phyloP scores from a whole-genome alignment of 371 early-diverging fungal species.

The Mortierella sp. region DNA sequence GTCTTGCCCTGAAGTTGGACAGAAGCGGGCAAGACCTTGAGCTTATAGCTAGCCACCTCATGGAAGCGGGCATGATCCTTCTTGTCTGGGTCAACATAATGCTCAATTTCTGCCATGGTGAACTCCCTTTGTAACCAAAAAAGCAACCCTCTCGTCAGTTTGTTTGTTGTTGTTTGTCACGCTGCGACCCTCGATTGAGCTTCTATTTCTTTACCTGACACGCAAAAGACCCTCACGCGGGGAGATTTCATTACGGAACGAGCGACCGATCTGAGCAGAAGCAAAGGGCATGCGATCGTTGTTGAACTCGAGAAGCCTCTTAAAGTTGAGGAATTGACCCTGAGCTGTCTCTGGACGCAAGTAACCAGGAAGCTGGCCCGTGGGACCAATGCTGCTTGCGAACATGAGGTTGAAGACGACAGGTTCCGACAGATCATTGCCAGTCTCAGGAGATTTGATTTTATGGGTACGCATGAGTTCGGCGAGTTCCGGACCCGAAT shows the following conservation, averaged over 20 bases:
- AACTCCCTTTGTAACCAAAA: constrained; percentile 80
- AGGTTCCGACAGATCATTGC: constrained; percentile 91
- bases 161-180: not conserved
- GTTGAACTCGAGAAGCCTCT: constrained; percentile 97
- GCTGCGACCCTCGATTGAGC: too few relatives aligned
- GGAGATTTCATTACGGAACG: constrained; percentile 99
- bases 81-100: constrained; percentile 96
- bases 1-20: constrained; percentile 84
- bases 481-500: constrained; percentile 86
- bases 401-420: constrained; percentile 99
- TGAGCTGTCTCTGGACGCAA: constrained; percentile 99
- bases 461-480: constrained; percentile 88
- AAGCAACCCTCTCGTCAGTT: not conserved
- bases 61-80: constrained; percentile 95
- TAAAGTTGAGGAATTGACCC: constrained; percentile 99
- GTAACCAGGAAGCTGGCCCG: constrained; percentile 89
- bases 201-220: constrained; percentile 93
- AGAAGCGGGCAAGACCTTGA: constrained; percentile 83
- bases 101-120: constrained; percentile 99
- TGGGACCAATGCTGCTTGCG: constrained; percentile 97
- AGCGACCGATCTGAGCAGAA: constrained; percentile 98
- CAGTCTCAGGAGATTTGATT: constrained; percentile 93
- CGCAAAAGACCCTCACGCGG: constrained; percentile 98
- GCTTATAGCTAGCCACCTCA: constrained; percentile 80
- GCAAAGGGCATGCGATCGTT: constrained; percentile 99